Evolutionary conservation across 2,329 filamentous ascomycete species (phyloP).

Genomic region (Apiospora pterosperma): DNA sequence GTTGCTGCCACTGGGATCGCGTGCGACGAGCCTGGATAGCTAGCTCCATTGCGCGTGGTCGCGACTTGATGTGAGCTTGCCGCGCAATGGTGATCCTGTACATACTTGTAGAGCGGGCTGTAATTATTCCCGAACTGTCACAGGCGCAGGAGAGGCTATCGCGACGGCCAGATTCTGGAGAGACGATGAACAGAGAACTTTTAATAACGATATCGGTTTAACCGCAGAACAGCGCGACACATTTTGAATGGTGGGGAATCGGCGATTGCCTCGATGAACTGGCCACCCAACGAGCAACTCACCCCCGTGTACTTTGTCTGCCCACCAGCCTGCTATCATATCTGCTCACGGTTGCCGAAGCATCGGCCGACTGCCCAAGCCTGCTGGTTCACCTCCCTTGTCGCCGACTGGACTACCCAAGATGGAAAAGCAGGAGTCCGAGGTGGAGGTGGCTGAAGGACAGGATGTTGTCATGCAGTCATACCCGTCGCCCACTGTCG

Average conservation of each 20-base stretch:
- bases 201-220: conserved; percentile 1
- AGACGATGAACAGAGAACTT: background rate
- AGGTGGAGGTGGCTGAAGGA: background rate
- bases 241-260: background rate
- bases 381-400: background rate
- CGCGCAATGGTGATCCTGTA: background rate
- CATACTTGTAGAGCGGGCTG: background rate
- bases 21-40: background rate
- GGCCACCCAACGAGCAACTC: background rate
- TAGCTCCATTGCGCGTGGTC: background rate
- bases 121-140: background rate
- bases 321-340: background rate
- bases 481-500: conserved; percentile 45
- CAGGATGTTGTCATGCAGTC: conserved; percentile 25
- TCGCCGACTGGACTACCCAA: background rate
- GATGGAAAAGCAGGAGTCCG: background rate
- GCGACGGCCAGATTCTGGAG: background rate
- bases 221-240: background rate
- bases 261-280: background rate
- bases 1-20: background rate
- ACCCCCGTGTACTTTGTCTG: background rate
- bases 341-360: background rate
- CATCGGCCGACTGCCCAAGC: background rate
- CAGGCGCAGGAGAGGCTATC: background rate
- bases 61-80: background rate